Evolutionary conservation across 2,329 filamentous ascomycete species (phyloP), one percentile per base, ranked within the genome.

Genomic region (Calonectria henricotiae): DNA sequence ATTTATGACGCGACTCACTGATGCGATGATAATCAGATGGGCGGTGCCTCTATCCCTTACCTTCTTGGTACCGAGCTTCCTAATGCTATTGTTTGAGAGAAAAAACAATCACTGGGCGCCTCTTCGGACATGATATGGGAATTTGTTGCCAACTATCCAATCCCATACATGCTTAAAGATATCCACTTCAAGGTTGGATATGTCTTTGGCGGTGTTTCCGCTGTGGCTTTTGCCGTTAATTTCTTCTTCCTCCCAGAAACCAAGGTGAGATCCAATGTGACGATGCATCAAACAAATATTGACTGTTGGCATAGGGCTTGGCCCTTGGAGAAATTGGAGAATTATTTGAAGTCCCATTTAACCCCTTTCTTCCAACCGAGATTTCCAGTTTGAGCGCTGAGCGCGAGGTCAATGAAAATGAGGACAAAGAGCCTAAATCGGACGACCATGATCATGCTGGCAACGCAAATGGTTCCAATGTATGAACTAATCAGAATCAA

Each of bases 201-300:
- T 47, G 70, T 71, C 9, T 71, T 71, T 55, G 67, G 70, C 27
- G 46, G 67, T 39, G 44, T 73, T 32, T 55, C 68, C 2, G 30
- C 62, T 17, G 5, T 65, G 1, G 39, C 63, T 2, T 58, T 68
- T 41, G 23, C 68, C 44, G 51, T 76, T 65, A 82, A 76, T 73
- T 71, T 71, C 23, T 70, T 70, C 67, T 66, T 65, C 37, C 63
- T 71, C 23, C 66, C 60, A 44, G 60, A 62, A 43, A 62, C 39
- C 27, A 62, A 62, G 60, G 60, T 62, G 7, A 46, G 60, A 41
- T 61, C 49, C 8, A 2, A 12, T 9, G 23, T 41, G 35, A 3
- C 3, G 3, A 15, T 32, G 30, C 2, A 8, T 12, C 17, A 47
- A 30, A 9, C 27, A 11, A 30, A n/a, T n/a, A 23, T 15, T 30